phyloP scores from a whole-genome alignment of 1,139 yeast genomes.

The Kodamaea derodonti region DNA sequence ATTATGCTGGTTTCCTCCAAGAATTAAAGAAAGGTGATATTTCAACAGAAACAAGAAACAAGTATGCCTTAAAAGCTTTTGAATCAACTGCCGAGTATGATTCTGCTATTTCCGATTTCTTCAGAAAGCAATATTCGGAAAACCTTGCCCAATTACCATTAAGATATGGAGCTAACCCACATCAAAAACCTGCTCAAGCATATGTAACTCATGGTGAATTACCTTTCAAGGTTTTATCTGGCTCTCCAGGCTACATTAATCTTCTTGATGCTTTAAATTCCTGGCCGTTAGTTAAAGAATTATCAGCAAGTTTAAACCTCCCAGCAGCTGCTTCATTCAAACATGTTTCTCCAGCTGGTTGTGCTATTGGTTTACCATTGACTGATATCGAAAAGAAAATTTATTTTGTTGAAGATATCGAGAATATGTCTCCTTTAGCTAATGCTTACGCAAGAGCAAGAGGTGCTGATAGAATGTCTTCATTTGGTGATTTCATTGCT shows the following conservation, averaged over 20 bases:
- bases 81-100: constrained; percentile 99
- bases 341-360: constrained; percentile 99
- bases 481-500: constrained; percentile 98
- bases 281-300: constrained; percentile 97
- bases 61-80: constrained; percentile 90
- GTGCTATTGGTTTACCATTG: constrained; percentile 93
- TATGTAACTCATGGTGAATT: constrained; percentile 79
- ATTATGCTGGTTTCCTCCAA: constrained; percentile 80
- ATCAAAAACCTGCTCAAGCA: constrained; percentile 98
- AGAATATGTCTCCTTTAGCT: constrained; percentile 92
- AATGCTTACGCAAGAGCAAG: constrained; percentile 98
- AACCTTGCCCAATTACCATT: constrained; percentile 84
- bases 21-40: constrained; percentile 75
- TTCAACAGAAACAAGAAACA: constrained; percentile 70
- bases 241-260: constrained; percentile 97
- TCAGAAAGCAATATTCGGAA: constrained; percentile 95
- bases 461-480: constrained; percentile 99
- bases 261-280: constrained; percentile 93
- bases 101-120: constrained; percentile 90
- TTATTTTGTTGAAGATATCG: constrained; percentile 92
- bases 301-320: constrained; percentile 86
- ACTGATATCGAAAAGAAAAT: constrained; percentile 88
- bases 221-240: constrained; percentile 90
- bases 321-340: constrained; percentile 99
- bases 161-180: constrained; percentile 98